These are phyloP conservation scores for Catenaria anguillulae DNA, from an alignment of 371 early-diverging fungal genomes.

Conservation along the genomic window DNA sequence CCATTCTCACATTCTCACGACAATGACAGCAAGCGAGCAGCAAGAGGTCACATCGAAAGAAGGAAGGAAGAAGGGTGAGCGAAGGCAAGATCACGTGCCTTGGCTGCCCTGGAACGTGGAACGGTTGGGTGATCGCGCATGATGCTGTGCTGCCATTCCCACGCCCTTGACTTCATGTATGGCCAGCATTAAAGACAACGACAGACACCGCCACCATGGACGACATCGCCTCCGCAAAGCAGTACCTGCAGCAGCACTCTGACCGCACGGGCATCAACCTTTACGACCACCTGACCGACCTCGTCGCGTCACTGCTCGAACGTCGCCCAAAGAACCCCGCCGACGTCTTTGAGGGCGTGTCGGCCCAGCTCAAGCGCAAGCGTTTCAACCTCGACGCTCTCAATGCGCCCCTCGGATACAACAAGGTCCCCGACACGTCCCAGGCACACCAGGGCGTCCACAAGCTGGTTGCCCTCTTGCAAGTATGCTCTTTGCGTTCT, in stretches of 20 bases:
- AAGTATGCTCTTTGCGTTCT: no score
- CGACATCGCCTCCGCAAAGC: constrained; percentile 3
- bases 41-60: no score
- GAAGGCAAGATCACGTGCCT: no score
- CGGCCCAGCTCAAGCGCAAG: constrained; percentile 5
- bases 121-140: no score
- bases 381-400: background rate
- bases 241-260: constrained; percentile 4
- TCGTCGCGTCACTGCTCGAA: constrained; percentile 5
- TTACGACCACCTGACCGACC: constrained; percentile 8
- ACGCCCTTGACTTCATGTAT: no score
- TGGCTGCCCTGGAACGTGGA: no score
- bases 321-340: constrained; percentile 5
- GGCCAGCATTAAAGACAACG: no score
- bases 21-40: no score
- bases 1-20: no score
- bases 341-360: constrained; percentile 7
- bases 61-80: no score
- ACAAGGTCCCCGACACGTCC: background rate
- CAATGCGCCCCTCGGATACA: constrained; percentile 7
- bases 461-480: background rate
- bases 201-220: no score
- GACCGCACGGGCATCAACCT: constrained; percentile 8
- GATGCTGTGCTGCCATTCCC: no score
- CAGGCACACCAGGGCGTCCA: background rate